Conservation (phyloP, 495 filamentous ascomycete genomes). For the Glonium stellatum region DNA sequence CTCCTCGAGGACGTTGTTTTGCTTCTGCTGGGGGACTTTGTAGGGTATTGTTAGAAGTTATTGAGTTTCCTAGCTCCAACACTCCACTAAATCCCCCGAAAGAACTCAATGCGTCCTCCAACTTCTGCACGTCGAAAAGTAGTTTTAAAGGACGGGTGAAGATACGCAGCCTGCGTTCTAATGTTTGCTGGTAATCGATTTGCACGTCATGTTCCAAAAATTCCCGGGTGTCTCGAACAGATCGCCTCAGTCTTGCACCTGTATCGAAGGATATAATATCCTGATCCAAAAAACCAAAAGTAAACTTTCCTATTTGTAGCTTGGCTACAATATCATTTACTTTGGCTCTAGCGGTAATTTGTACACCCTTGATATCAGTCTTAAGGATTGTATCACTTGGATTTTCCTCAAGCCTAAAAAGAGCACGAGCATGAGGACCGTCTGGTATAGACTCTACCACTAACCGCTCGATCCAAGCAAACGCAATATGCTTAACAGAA, state of each 20-base stretch:
- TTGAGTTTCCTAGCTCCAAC: slow-evolving; percentile 77
- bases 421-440: background rate
- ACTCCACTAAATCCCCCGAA: slow-evolving; percentile 92
- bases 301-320: slow-evolving; percentile 55
- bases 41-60: slow-evolving; percentile 62
- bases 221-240: slow-evolving; percentile 8
- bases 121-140: slow-evolving; percentile 64
- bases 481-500: slow-evolving; percentile 13
- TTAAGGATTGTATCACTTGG: slow-evolving; percentile 19
- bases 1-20: slow-evolving; percentile 48
- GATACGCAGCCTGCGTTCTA: slow-evolving; percentile 48
- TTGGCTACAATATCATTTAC: slow-evolving; percentile 15
- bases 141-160: slow-evolving; percentile 74
- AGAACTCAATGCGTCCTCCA: slow-evolving; percentile 83
- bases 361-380: slow-evolving; percentile 9
- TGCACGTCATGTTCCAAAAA: slow-evolving; percentile 17
- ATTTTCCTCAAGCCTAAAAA: slow-evolving; percentile 13
- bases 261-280: slow-evolving; percentile 55
- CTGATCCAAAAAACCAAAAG: slow-evolving; percentile 56
- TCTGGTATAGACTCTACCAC: slow-evolving; percentile 11
- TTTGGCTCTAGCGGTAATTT: slow-evolving; percentile 5
- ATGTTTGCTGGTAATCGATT: slow-evolving; percentile 15
- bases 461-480: slow-evolving; percentile 21
- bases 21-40: slow-evolving; percentile 30
- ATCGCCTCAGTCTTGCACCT: slow-evolving; percentile 10